Base-by-base conservation (phyloP, 805 yeast species). In the Starmerella floricola region DNA sequence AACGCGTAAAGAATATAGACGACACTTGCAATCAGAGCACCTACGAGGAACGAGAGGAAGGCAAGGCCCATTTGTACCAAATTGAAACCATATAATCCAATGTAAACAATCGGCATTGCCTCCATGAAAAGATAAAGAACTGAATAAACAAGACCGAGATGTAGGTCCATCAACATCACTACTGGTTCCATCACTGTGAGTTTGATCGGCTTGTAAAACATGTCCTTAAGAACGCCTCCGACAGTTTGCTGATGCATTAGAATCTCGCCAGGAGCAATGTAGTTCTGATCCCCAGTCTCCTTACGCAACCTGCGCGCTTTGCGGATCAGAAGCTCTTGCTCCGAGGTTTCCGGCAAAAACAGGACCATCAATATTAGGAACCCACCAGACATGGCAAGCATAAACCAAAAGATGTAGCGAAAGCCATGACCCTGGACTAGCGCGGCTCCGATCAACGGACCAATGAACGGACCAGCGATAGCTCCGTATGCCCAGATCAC, bases 101-200 rank as follows among this genome's bases (percentile, higher is more conserved):
- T 42, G 47, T 69, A 77, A 2, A 72, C 74, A 29, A 75, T 62
- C 8, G 83, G 82, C 59, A 73, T 73, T 4, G 74, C 75, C 57
- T 77, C 81, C 51, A 76, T 73, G 64, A 72, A 76, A 18, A 74
- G 55, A 55, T 73, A 77, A 47, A 72, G 49, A 24, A 69, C 57
- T 23, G 78, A 71, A 55, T 76, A 76, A 6, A 67, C 62, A 38
- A 75, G 51, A 0, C 76, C 73, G 48, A 71, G 60, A 55, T 74
- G 74, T 21, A 68, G 17, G 52, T 75, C 67, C 45, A 74, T 67
- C 24, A 74, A 62, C 16, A 75, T 44, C n/a, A 76, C 69, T 20
- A 72, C 72, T 0, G 81, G 82, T 55, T 76, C 82, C 38, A 56
- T 48, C 19, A 68, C 26, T n/a, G 69, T 64, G 42, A 76, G 62